Evolutionary conservation across 1,284 basidiomycete genomes (phyloP).

Genomic region (Ceratobasidium sp.): DNA sequence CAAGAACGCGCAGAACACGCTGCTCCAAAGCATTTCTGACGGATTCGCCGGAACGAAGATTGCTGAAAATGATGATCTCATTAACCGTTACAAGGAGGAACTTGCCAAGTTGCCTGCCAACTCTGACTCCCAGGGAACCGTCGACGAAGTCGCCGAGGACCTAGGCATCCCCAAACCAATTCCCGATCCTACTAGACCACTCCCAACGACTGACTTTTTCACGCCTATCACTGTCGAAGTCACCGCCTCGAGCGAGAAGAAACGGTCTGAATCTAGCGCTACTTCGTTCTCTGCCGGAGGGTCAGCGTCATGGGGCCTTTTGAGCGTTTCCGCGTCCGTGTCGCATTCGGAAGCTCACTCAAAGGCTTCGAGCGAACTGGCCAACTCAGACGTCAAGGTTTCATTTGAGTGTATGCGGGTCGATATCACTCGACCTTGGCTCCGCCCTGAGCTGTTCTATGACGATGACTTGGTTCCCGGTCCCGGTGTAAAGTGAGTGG

Average conservation of each 20-base stretch:
- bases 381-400: not conserved
- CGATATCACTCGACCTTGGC: constrained; percentile 33
- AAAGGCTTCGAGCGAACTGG: not conserved
- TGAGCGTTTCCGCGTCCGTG: not conserved
- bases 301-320: not conserved
- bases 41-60: not conserved
- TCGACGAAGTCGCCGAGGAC: not conserved
- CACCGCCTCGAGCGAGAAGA: not conserved
- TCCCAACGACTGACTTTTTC: not conserved
- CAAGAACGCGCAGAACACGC: not conserved
- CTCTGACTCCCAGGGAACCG: not conserved
- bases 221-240: constrained; percentile 10
- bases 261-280: not conserved
- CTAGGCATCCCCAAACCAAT: not conserved
- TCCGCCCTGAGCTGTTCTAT: constrained; percentile 24
- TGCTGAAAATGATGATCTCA: not conserved
- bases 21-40: not conserved
- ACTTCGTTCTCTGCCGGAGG: not conserved
- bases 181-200: not conserved
- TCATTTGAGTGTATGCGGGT: constrained; percentile 25
- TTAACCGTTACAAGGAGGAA: not conserved
- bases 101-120: too few relatives aligned
- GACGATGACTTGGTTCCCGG: constrained; percentile 5
- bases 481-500: not conserved
- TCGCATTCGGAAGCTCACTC: not conserved